These are phyloP conservation scores for Hypericum androsaemum DNA, from an alignment of 345 rosid genomes.

Conservation along the genomic window DNA sequence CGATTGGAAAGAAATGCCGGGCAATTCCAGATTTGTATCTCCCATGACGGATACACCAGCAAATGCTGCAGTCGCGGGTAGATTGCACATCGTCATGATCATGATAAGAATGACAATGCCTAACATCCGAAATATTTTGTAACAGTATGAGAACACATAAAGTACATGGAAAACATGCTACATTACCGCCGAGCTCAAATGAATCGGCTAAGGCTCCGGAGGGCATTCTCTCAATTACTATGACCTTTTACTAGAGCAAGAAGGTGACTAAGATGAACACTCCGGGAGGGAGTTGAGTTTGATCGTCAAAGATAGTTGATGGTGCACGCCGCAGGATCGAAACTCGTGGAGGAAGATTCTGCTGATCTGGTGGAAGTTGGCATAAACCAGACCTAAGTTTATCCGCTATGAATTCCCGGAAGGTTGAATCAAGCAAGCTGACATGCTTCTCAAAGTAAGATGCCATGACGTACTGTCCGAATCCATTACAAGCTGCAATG, in stretches of 20 bases:
- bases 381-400: constrained; percentile 26
- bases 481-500: too few species aligned
- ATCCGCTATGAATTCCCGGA: constrained; percentile 27
- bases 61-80: constrained; percentile 37
- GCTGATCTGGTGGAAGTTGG: constrained; percentile 18
- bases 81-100: background rate
- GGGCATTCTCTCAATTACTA: constrained; percentile 61
- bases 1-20: constrained; percentile 60
- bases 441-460: constrained; percentile 46
- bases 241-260: constrained; percentile 31
- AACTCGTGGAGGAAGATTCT: constrained; percentile 11
- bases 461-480: constrained; percentile 28
- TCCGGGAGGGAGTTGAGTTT: constrained; percentile 27
- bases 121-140: too few species aligned
- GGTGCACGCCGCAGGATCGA: constrained; percentile 50
- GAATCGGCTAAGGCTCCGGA: constrained; percentile 82
- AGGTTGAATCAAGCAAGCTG: constrained; percentile 33
- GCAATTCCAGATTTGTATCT: constrained; percentile 79
- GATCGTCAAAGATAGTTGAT: constrained; percentile 45
- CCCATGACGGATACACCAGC: constrained; percentile 58
- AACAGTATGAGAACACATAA: background rate
- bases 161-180: background rate
- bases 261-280: constrained; percentile 12
- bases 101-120: background rate
- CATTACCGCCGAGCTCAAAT: constrained; percentile 58